Evolutionary conservation across 805 yeast genomes (phyloP).

Genomic region (Zygosaccharomyces siamensis): DNA sequence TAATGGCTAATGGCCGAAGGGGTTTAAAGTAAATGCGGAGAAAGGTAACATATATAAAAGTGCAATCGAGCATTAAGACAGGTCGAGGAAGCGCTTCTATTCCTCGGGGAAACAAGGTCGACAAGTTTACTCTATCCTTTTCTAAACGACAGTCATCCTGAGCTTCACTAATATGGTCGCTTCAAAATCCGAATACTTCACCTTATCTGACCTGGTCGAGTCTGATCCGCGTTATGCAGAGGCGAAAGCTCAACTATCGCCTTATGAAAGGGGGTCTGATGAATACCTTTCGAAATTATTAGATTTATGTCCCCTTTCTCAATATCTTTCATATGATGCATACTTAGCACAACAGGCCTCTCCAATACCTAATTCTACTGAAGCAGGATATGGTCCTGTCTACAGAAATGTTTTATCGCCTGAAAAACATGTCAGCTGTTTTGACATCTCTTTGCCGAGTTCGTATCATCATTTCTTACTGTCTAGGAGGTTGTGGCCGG

Average conservation of each 20-base stretch:
- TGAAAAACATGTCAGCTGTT: constrained; percentile 33
- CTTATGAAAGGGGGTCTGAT: constrained; percentile 23
- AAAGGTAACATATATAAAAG: not conserved
- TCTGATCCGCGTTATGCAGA: constrained; percentile 19
- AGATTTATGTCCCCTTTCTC: constrained; percentile 22
- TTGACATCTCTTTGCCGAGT: constrained; percentile 45
- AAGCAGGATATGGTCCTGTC: constrained; percentile 47
- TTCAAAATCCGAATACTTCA: not conserved
- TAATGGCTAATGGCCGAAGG: not conserved
- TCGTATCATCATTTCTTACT: constrained; percentile 43
- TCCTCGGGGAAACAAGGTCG: not conserved
- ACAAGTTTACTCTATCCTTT: not conserved
- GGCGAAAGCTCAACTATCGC: constrained; percentile 18
- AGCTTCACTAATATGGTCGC: not conserved
- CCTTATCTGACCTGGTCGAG: constrained; percentile 24
- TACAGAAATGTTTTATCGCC: constrained; percentile 43
- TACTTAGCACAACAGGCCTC: constrained; percentile 34
- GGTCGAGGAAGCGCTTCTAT: no score
- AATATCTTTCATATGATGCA: constrained; percentile 22
- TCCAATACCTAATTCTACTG: constrained; percentile 34
- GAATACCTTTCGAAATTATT: constrained; percentile 25
- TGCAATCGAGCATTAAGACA: not conserved
- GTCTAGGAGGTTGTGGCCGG: constrained; percentile 36
- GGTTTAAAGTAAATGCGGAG: not conserved
- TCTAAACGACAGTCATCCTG: no score